Conservation (phyloP, 1,284 basidiomycete species). For the Jaminaea rosea region DNA sequence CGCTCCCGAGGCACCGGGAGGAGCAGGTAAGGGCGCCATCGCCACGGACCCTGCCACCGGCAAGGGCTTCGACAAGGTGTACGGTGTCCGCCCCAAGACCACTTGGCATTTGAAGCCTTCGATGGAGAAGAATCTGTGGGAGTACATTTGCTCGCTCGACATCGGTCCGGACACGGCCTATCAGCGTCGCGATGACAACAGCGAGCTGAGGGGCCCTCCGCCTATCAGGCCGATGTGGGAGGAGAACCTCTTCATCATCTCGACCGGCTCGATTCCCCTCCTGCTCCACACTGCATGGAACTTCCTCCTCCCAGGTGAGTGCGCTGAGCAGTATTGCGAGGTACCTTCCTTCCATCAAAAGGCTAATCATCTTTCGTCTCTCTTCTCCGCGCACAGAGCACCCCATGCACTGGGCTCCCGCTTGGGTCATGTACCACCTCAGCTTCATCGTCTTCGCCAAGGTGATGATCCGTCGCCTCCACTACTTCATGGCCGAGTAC, state of each 20-base stretch:
- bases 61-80: slow-evolving; percentile 33
- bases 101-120: slow-evolving; percentile 39
- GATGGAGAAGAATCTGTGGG: slow-evolving; percentile 27
- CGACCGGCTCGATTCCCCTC: slow-evolving; percentile 20
- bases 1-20: slow-evolving; percentile 25
- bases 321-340: not conserved
- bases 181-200: slow-evolving; percentile 14
- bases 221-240: slow-evolving; percentile 26
- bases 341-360: too few relatives aligned
- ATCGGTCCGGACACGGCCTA: slow-evolving; percentile 26
- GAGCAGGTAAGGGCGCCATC: slow-evolving; percentile 33
- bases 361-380: not conserved
- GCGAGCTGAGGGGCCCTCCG: slow-evolving; percentile 27
- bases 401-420: slow-evolving; percentile 33
- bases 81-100: slow-evolving; percentile 38
- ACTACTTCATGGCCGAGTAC: slow-evolving; percentile 29
- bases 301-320: slow-evolving; percentile 15
- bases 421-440: slow-evolving; percentile 32
- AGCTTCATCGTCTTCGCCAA: slow-evolving; percentile 30
- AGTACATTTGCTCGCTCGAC: slow-evolving; percentile 31
- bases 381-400: slow-evolving; percentile 10
- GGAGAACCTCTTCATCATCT: slow-evolving; percentile 35
- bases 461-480: slow-evolving; percentile 28
- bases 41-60: slow-evolving; percentile 23
- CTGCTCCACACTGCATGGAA: slow-evolving; percentile 29